Conservation (phyloP, 116 monocot species). For the Trichopus zeylanicus region DNA sequence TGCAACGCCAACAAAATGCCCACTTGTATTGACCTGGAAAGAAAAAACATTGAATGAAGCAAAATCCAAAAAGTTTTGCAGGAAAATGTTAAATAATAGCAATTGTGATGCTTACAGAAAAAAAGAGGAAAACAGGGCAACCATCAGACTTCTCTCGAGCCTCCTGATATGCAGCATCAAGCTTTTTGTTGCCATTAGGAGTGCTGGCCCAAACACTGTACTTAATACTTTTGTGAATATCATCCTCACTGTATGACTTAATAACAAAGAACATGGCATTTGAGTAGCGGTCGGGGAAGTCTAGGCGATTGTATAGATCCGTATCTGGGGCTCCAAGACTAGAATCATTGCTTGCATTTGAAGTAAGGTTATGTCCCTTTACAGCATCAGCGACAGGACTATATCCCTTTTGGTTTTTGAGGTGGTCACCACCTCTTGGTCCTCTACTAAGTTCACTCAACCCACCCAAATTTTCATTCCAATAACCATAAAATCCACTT, state of each 20-base stretch:
- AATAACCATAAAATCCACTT: slow-evolving; percentile 50
- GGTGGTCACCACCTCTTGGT: slow-evolving; percentile 56
- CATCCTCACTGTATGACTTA: slow-evolving; percentile 37
- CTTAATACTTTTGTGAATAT: slow-evolving; percentile 20
- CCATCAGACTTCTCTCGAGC: slow-evolving; percentile 18
- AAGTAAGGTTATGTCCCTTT: slow-evolving; percentile 39
- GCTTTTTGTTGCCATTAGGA: slow-evolving; percentile 29
- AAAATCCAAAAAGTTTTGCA: neutral
- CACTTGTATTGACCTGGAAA: slow-evolving; percentile 72
- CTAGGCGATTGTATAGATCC: slow-evolving; percentile 16
- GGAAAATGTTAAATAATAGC: neutral
- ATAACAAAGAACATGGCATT: slow-evolving; percentile 30
- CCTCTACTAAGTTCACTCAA: slow-evolving; percentile 73
- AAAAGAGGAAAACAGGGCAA: slow-evolving; percentile 51
- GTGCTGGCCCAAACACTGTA: slow-evolving; percentile 24
- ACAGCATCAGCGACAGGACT: slow-evolving; percentile 38
- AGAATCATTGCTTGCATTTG: slow-evolving; percentile 22
- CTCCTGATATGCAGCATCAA: slow-evolving; percentile 30
- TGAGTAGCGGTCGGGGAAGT: slow-evolving; percentile 19
- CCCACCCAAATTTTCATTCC: slow-evolving; percentile 53
- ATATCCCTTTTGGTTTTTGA: slow-evolving; percentile 37
- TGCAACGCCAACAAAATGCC: slow-evolving; percentile 81
- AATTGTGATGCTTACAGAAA: slow-evolving; percentile 39
- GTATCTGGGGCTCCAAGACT: slow-evolving; percentile 28
- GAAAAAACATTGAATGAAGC: neutral